Evolutionary conservation across 257 asterid genomes (phyloP), one percentile per base, ranked within the genome.

Genomic region (Solanum tarapatanum): DNA sequence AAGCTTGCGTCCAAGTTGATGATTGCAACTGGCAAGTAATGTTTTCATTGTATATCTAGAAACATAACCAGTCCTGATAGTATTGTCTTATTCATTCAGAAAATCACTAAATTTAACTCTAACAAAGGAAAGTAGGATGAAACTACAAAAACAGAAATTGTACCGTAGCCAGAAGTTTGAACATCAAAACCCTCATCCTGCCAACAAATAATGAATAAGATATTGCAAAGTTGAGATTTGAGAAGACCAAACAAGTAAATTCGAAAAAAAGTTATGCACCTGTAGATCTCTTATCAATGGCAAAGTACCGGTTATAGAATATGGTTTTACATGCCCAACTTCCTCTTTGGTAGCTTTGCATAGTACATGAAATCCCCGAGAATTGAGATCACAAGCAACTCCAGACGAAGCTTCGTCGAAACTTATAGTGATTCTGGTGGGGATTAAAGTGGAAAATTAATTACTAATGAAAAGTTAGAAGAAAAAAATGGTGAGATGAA

Each of bases 151-250:
- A 87, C 37, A 60, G 62, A 86, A 86, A 87, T 41, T 87, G 73
- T 93, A 97, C 99, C 99, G 36, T 97, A 95, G 92, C 99, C 99
- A 73, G 93, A 86, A 89, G 99, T 97, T 88, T 97, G 99, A 86
- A 97, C 99, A 86, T 97, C 98, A 37, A 95, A 97, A 72, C 98
- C 99, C 88, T 97, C 98, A n/a, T 97, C 98, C 99, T 97, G 90
- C 88, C 88, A 83, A 17, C 43, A 70, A 72, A 8, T 10, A 72
- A 43, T 24, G 60, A 72, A 86, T 69, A 68, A 86, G 82, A 72
- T 33, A 72, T n/a, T 17, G 75, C 45, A 84, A 37, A 62, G 41
- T 88, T 39, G 23, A 26, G 24, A 36, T 35, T 69, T 14, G 11
- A 41, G 12, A 69, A 86, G 75, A 51, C 5, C 66, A 84, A 17